phyloP scores from a whole-genome alignment of 225 moss, liverwort and hornwort species.

The Neckera pumila region DNA sequence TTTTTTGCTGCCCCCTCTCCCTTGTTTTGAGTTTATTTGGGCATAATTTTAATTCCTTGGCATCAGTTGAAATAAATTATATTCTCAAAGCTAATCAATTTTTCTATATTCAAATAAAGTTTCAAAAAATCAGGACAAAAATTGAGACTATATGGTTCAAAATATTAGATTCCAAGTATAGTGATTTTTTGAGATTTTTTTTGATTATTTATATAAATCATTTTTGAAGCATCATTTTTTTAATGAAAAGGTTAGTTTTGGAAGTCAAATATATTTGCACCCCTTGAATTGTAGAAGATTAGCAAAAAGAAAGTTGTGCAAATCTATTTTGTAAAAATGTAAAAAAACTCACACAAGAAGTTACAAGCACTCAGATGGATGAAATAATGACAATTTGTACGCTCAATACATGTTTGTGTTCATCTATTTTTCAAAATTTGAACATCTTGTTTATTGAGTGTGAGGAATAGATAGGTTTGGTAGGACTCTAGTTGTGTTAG shows the following conservation, averaged over 20 bases:
- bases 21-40: no score
- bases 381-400: not conserved
- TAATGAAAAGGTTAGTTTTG: not conserved
- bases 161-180: not conserved
- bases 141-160: no score
- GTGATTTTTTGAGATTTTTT: not conserved
- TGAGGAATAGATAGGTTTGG: rapidly evolving
- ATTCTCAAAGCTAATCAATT: no score
- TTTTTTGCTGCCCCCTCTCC: no score
- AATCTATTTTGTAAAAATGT: rapidly evolving
- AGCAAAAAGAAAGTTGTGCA: not conserved
- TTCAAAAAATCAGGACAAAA: no score
- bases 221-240: not conserved
- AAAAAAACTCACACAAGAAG: not conserved
- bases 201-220: not conserved
- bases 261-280: not conserved
- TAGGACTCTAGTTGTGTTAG: not conserved
- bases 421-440: not conserved
- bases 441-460: not conserved
- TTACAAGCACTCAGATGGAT: not conserved
- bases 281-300: not conserved
- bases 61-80: no score
- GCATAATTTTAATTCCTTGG: no score
- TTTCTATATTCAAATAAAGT: no score
- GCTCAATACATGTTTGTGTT: rapidly evolving